Evolutionary conservation across 371 early-diverging fungal genomes (phyloP).

Genomic region (Mortierella sp.): DNA sequence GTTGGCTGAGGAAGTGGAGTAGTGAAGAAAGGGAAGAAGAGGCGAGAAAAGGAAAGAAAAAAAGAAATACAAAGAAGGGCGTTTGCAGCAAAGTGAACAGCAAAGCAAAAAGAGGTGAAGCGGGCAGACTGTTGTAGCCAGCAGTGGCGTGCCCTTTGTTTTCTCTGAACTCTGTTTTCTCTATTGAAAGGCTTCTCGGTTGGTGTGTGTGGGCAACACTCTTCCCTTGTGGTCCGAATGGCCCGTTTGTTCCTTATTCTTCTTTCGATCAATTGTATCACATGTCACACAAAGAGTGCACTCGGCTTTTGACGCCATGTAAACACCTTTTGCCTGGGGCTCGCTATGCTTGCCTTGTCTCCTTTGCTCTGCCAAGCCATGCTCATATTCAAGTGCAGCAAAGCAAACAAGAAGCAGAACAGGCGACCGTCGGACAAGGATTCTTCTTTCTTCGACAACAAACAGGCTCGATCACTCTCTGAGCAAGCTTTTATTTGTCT

Average conservation of each 20-base stretch:
- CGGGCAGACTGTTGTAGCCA: neutral
- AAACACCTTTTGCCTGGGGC: neutral
- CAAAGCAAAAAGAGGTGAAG: neutral
- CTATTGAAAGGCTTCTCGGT: neutral
- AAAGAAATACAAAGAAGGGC: neutral
- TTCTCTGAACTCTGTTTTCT: neutral
- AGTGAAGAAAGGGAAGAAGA: conserved; percentile 1
- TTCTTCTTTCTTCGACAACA: too few relatives aligned
- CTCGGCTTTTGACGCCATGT: neutral
- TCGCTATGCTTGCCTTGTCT: neutral
- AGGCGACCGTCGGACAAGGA: too few relatives aligned
- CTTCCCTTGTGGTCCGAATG: neutral
- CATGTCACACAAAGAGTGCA: conserved; percentile 1
- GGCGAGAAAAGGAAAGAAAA: neutral
- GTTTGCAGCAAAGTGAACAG: conserved; percentile 10
- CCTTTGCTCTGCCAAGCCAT: neutral
- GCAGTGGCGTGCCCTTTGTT: neutral
- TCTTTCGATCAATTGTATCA: neutral
- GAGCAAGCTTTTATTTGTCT: too few relatives aligned
- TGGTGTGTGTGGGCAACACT: neutral
- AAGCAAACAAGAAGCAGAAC: too few relatives aligned
- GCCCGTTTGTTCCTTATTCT: neutral
- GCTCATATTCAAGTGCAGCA: too few relatives aligned
- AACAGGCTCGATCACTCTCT: too few relatives aligned
- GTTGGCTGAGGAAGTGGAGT: neutral